Conservation (phyloP, 129 eudicot genomes). For the Deinandra increscens region DNA sequence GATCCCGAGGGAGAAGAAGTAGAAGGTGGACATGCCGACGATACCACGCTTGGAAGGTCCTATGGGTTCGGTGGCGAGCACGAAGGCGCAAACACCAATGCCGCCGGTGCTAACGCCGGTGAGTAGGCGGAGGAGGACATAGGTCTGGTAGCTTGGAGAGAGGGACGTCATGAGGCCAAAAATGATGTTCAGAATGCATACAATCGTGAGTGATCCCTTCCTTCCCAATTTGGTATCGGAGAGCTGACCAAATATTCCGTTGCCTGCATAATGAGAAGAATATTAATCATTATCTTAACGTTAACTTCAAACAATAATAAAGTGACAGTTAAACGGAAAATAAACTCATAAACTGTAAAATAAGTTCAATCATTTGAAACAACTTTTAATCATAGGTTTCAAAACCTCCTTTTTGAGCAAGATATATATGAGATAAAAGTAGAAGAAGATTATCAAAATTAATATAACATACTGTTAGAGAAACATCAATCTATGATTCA, state of each 20-base stretch:
- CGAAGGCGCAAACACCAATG: constrained; percentile 79
- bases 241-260: constrained; percentile 88
- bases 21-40: constrained; percentile 94
- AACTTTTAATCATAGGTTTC: too few species aligned
- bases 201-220: constrained; percentile 67
- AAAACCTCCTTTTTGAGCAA: too few species aligned
- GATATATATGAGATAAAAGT: too few species aligned
- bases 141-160: constrained; percentile 61
- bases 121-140: constrained; percentile 62
- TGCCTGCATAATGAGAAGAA: constrained; percentile 52
- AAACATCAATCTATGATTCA: too few species aligned
- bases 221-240: constrained; percentile 81
- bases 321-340: too few species aligned
- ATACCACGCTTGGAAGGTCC: constrained; percentile 77
- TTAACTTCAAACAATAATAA: too few species aligned
- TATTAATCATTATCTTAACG: too few species aligned
- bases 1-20: constrained; percentile 83
- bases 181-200: constrained; percentile 53
- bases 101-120: constrained; percentile 91
- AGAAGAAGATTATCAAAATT: too few species aligned
- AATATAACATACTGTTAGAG: too few species aligned
- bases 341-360: too few species aligned
- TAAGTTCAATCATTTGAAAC: too few species aligned
- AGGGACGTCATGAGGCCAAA: constrained; percentile 78
- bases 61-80: constrained; percentile 83